A percentile compares a stretch with the other conserved stretches of the same genome.
Evolutionary conservation across 2,329 filamentous ascomycete genomes (phyloP).

Genomic region (Zelopaecilomyces penicillatus): DNA sequence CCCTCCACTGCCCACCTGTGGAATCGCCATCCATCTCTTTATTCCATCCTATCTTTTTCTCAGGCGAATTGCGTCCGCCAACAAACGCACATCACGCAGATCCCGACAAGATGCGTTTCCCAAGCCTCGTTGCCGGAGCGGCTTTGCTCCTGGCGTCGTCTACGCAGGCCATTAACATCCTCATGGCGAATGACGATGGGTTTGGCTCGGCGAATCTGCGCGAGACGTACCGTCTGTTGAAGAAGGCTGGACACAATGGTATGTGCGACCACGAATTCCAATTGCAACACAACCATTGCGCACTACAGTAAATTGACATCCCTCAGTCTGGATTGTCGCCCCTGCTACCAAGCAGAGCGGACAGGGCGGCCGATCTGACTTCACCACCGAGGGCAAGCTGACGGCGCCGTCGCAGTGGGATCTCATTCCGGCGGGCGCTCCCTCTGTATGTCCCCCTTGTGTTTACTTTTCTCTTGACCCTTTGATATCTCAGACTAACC

Average conservation of each 20-base stretch:
- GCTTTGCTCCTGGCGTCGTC: conserved; percentile 12
- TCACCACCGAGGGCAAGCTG: conserved; percentile 19
- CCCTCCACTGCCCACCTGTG: too few species aligned
- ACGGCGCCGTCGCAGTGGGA: conserved; percentile 19
- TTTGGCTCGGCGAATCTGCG: conserved; percentile 22
- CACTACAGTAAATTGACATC: background rate
- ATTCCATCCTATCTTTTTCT: too few species aligned
- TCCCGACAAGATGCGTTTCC: conserved; percentile 14
- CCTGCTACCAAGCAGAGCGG: conserved; percentile 23
- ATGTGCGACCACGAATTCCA: background rate
- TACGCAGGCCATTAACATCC: conserved; percentile 19
- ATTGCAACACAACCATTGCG: background rate
- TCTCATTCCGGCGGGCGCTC: conserved; percentile 20
- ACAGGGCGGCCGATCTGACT: conserved; percentile 19
- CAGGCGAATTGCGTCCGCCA: background rate
- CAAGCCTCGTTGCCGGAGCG: conserved; percentile 11
- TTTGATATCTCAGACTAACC: background rate
- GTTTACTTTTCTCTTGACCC: background rate
- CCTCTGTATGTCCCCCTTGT: conserved; percentile 14
- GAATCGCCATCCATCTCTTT: too few species aligned
- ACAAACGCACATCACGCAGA: background rate
- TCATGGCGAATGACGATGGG: conserved; percentile 23
- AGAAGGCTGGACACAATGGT: conserved; percentile 21
- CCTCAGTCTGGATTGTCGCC: conserved; percentile 21
- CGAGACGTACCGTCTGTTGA: conserved; percentile 21